phyloP scores from a whole-genome alignment of 2,329 filamentous ascomycete genomes.

The Diaporthe destruens region DNA sequence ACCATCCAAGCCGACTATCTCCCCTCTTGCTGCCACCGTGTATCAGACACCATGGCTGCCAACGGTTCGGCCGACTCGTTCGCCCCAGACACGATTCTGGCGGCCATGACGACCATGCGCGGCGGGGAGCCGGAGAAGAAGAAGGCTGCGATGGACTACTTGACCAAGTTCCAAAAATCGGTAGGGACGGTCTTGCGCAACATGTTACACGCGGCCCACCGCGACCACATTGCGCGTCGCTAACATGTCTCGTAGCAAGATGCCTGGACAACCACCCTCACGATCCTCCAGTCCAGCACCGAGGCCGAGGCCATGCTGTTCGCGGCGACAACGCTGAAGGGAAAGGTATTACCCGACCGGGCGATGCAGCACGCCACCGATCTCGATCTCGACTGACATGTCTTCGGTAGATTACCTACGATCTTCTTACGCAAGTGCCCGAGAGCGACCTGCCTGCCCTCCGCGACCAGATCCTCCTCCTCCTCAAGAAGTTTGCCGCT shows the following conservation, averaged over 20 bases:
- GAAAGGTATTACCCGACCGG: constrained; percentile 77
- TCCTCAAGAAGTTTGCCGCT: constrained; percentile 83
- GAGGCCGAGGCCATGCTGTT: constrained; percentile 92
- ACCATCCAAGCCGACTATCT: constrained; percentile 44
- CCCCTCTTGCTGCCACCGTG: constrained; percentile 42
- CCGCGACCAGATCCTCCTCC: constrained; percentile 84
- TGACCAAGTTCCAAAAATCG: constrained; percentile 98
- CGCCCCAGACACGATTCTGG: constrained; percentile 80
- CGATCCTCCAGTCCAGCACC: constrained; percentile 84
- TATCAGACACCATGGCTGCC: constrained; percentile 70
- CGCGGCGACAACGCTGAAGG: constrained; percentile 95
- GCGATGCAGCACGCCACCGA: constrained; percentile 37
- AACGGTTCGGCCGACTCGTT: constrained; percentile 78
- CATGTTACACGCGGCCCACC: background rate
- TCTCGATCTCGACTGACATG: constrained; percentile 37
- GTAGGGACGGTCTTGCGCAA: constrained; percentile 63
- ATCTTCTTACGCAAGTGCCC: constrained; percentile 87
- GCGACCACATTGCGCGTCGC: background rate
- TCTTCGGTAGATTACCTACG: constrained; percentile 85
- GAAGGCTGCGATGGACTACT: constrained; percentile 85
- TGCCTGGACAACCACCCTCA: constrained; percentile 90
- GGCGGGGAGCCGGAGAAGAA: constrained; percentile 86
- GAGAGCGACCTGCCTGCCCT: constrained; percentile 79
- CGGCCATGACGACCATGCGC: constrained; percentile 92
- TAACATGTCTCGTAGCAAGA: constrained; percentile 72